Percentiles rank a stretch among this genome's conserved stretches.
Conservation (phyloP, 2,329 filamentous ascomycete species). For the Fusarium hostae region DNA sequence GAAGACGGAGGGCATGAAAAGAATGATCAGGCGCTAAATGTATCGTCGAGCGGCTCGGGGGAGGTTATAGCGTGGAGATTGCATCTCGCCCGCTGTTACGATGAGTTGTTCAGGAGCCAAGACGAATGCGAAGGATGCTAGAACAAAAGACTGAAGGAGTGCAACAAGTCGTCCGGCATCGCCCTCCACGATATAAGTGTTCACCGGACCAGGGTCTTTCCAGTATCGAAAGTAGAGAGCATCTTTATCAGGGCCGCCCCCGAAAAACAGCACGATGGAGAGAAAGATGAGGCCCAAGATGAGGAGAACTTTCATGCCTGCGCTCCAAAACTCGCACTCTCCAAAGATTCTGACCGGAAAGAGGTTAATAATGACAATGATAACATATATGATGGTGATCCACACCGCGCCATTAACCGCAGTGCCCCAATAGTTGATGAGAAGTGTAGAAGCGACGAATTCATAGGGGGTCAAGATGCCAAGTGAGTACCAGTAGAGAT, state of each 20-base stretch:
- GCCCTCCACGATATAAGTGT: not conserved
- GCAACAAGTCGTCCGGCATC: conserved; percentile 16
- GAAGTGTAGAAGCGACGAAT: not conserved
- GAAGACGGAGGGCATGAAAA: conserved; percentile 49
- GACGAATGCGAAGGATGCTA: conserved; percentile 27
- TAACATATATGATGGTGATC: not conserved
- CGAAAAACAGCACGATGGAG: not conserved
- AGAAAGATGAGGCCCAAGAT: not conserved
- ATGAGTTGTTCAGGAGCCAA: conserved; percentile 45
- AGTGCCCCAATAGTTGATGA: not conserved
- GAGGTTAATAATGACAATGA: not conserved
- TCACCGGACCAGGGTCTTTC: not conserved
- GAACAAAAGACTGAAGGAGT: conserved; percentile 60
- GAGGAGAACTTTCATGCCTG: not conserved
- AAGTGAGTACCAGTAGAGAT: conserved; percentile 55
- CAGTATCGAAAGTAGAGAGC: not conserved
- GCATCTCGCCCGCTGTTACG: conserved; percentile 46
- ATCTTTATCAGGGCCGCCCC: not conserved
- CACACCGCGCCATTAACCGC: not conserved
- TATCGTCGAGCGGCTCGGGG: conserved; percentile 37
- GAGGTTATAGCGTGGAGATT: conserved; percentile 45
- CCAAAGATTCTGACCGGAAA: not conserved
- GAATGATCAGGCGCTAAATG: conserved; percentile 51
- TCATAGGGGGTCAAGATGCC: not conserved
- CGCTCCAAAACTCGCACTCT: not conserved